Base-by-base conservation (phyloP, 2,329 filamentous ascomycete species). In the Fusarium compactum region DNA sequence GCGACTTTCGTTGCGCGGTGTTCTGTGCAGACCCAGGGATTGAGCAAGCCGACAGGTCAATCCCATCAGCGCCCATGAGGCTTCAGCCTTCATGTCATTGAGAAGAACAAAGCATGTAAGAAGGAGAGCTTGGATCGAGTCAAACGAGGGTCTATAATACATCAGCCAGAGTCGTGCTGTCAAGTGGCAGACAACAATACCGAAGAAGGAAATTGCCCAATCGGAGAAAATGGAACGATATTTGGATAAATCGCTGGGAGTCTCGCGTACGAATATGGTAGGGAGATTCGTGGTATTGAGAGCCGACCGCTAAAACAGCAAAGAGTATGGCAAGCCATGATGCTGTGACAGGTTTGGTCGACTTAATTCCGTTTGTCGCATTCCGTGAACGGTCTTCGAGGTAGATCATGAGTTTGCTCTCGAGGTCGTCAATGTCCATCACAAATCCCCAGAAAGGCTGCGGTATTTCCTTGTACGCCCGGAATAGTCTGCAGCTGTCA, bases 41-140 rank as follows among this genome's bases (percentile, higher is more conserved):
- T 91, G 88, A 0, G 89, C 89, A n/a, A 91, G 82, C 27, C 89
- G 85, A 65, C 88, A 90, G 0, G 89, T 90, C 46, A 91, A 83
- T 1, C 89, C 89, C 53, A 90, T 84, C 56, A 91, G 77, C 0
- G 89, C 89, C 89, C 89, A 91, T 0, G 89, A 90, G 0, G 88
- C 89, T 73, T 91, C 89, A 2, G 89, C 89, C 74, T 91, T 91
- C 89, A 91, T 91, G 63, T 91, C 89, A 70, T 91, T 91, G 27
- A 90, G 80, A 4, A 91, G 80, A 4, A 90, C 88, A 67, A 91
- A 90, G 30, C 87, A 85, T 6, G 87, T 88, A 45, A 91, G 83
- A 2, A 91, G 80, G 43, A 91, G 79, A 2, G 89, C 89, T 75
- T 91, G 89, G 27, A 91, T 88, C 7, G 88, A 90, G 75, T 91